Evolutionary conservation across 768 basidiomycete genomes (phyloP).

Genomic region (Lentinula boryana): DNA sequence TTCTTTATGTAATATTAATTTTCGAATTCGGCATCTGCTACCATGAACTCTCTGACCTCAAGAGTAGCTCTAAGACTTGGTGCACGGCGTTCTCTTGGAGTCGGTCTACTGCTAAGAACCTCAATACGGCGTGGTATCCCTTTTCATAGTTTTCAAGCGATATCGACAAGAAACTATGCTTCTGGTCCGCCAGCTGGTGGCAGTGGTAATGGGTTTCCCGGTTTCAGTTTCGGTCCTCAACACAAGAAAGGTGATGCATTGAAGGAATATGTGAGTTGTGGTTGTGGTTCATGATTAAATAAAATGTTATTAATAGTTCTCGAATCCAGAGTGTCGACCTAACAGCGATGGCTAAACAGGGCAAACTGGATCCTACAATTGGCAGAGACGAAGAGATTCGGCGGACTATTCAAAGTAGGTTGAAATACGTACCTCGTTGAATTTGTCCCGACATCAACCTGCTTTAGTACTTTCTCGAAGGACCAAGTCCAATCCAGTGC

Average conservation of each 20-base stretch:
- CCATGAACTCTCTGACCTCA: neutral
- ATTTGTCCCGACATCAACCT: neutral
- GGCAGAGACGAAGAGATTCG: slow-evolving; percentile 90
- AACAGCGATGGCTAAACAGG: slow-evolving; percentile 75
- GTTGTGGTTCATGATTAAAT: neutral
- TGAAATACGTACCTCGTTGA: neutral
- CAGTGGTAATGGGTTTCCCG: slow-evolving; percentile 48
- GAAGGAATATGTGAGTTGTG: slow-evolving; percentile 60
- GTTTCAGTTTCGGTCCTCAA: slow-evolving; percentile 52
- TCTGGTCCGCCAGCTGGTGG: slow-evolving; percentile 35
- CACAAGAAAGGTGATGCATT: slow-evolving; percentile 79
- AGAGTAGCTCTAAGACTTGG: neutral
- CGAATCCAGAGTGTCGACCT: slow-evolving; percentile 65
- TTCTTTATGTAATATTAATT: no score
- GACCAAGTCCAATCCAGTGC: slow-evolving; percentile 91
- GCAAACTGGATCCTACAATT: slow-evolving; percentile 88
- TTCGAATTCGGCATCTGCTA: neutral
- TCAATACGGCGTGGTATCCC: neutral
- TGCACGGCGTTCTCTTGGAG: neutral
- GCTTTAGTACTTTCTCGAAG: slow-evolving; percentile 70
- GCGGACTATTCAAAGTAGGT: slow-evolving; percentile 83
- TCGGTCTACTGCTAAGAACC: neutral
- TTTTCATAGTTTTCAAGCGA: slow-evolving; percentile 1
- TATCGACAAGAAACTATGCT: slow-evolving; percentile 34
- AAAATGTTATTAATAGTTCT: neutral